These are phyloP conservation scores for Moricandia arvensis DNA, from an alignment of 345 rosid species.

Conservation along the genomic window DNA sequence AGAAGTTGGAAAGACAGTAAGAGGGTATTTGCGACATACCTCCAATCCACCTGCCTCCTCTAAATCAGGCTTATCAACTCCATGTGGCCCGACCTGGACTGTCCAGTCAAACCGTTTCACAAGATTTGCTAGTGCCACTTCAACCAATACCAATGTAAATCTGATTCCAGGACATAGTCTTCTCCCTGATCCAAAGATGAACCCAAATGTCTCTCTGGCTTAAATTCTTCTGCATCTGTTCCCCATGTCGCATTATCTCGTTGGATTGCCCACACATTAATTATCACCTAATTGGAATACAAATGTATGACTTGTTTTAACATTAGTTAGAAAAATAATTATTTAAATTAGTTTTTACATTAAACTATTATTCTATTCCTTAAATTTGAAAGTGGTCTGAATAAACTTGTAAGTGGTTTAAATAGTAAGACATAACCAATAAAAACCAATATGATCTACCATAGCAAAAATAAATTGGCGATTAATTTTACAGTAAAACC, in stretches of 20 bases:
- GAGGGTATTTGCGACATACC: background rate
- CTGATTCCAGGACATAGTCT: background rate
- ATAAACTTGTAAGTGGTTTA: too few species aligned
- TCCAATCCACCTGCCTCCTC: background rate
- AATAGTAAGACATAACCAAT: too few species aligned
- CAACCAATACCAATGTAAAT: background rate
- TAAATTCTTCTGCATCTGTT: background rate
- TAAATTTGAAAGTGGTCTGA: too few species aligned
- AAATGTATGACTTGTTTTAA: background rate
- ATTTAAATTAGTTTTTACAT: too few species aligned
- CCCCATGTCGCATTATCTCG: background rate
- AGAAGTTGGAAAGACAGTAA: background rate
- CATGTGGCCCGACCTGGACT: background rate
- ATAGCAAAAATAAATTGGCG: too few species aligned
- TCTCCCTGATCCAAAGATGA: background rate
- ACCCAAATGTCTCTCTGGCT: background rate
- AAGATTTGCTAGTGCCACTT: background rate
- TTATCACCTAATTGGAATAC: background rate
- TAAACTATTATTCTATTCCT: too few species aligned
- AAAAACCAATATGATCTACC: too few species aligned
- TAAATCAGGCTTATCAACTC: background rate
- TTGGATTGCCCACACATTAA: background rate
- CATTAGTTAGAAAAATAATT: too few species aligned
- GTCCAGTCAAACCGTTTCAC: background rate
- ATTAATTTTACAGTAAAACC: too few species aligned